Evolutionary conservation across 805 yeast species (phyloP), one percentile per base, ranked within the genome.

Genomic region (Yarrowia phangngaensis): DNA sequence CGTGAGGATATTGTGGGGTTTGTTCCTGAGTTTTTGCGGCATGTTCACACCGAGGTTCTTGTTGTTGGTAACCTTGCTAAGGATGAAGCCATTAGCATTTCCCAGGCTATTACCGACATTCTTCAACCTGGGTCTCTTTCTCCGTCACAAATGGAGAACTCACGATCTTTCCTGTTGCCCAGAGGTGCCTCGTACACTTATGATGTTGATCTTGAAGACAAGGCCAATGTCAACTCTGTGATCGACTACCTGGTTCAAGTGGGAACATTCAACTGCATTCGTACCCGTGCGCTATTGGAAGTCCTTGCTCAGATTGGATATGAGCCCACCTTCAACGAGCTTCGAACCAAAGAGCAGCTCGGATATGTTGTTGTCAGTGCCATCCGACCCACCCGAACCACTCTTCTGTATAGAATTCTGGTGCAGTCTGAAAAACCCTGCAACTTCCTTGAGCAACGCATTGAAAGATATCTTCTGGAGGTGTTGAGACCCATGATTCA

Each of bases 351-450:
- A 58, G 97, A 90, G 67, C 97, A 92, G 64, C 72, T 90, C 23
- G 98, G 98, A 2, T 90, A 90, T 60, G 88, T 90, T 54, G 98
- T 90, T 0, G 87, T 86, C 61, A 79, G 92, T 33, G 84, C 94
- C 0, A 68, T 75, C 19, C 70, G 82, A 53, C 72, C 73, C 53
- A 76, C 85, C 3, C 75, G 94, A 60, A 81, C 92, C 16, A 75
- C 82, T 5, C 72, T 77, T 61, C 89, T 90, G 11, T 74, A 79
- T 56, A 73, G 92, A 58, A 65, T 92, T 11, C 68, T 89, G 55
- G 74, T 89, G 43, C 98, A 90, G 67, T 81, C 92, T 52, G 97
- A 87, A 63, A 78, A 82, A 61, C 66, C 85, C 2, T 72, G 92
- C 3, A 75, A 73, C 11, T 89, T 80, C 63, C 70, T 92, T 53